These are phyloP conservation scores for Kuraishia ogatae DNA, from an alignment of 805 yeast species.

Conservation along the genomic window DNA sequence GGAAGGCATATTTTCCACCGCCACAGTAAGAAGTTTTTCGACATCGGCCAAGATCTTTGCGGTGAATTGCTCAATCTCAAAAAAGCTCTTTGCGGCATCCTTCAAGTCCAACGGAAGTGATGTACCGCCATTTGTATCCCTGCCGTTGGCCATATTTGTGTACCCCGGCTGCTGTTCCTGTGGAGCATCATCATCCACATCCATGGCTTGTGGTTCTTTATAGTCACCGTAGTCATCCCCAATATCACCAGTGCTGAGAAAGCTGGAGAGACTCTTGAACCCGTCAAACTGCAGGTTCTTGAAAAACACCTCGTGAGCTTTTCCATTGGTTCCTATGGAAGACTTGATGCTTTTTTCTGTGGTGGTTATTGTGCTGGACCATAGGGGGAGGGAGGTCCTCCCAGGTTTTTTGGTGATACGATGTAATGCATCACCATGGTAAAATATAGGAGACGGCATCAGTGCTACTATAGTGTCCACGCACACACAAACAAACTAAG, in stretches of 20 bases:
- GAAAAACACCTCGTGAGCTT: not conserved
- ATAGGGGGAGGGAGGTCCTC: not conserved
- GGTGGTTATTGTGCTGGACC: not conserved
- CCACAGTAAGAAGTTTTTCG: not conserved
- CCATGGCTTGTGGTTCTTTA: not conserved
- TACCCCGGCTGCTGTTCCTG: not conserved
- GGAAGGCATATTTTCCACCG: not conserved
- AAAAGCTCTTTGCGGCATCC: not conserved
- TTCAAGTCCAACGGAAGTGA: not conserved
- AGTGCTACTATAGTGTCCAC: no score
- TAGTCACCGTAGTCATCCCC: not conserved
- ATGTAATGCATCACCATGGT: no score
- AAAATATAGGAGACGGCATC: no score
- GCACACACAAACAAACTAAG: no score
- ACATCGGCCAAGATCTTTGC: not conserved
- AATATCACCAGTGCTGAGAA: not conserved
- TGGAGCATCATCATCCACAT: not conserved
- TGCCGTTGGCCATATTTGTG: not conserved
- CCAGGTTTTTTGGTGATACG: no score
- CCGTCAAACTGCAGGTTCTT: not conserved
- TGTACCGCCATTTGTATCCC: not conserved
- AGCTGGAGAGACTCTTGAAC: slow-evolving; percentile 1
- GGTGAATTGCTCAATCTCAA: not conserved
- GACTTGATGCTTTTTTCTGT: no score
- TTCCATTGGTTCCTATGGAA: not conserved